Conservation (phyloP, 164 flowering plant genomes). For the Aristolochia fimbriata region DNA sequence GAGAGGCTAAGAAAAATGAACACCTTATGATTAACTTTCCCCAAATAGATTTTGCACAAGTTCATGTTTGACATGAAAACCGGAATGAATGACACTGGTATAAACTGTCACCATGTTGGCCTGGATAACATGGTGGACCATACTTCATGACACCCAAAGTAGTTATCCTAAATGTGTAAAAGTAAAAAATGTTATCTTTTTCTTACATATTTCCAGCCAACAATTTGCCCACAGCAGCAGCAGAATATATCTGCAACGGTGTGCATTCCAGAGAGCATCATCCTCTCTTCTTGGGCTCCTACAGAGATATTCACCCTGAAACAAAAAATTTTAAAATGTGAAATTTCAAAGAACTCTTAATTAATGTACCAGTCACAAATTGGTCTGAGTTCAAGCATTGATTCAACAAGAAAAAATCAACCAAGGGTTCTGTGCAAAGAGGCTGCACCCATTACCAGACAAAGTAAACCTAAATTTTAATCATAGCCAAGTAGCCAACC, state of each 20-base stretch:
- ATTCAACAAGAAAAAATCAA: neutral
- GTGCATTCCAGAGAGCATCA: constrained; percentile 86
- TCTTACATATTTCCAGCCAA: constrained; percentile 91
- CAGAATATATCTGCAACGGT: constrained; percentile 81
- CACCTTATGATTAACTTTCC: no score
- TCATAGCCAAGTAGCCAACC: no score
- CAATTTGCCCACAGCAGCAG: constrained; percentile 80
- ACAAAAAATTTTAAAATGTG: neutral
- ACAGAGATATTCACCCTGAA: constrained; percentile 44
- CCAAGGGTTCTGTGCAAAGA: neutral
- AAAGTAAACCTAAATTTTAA: neutral
- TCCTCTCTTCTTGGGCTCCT: constrained; percentile 62
- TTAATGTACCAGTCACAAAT: neutral
- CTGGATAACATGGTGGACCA: no score
- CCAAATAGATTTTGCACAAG: no score
- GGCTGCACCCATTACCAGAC: no score
- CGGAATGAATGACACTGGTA: no score
- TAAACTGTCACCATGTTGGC: no score
- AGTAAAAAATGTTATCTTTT: neutral
- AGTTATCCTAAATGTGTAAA: no score
- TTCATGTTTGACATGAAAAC: no score
- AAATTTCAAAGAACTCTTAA: neutral
- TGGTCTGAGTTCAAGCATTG: neutral
- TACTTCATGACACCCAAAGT: no score
- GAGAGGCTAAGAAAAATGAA: no score